Evolutionary conservation across 768 basidiomycete genomes (phyloP).

Genomic region (Lactifluus pinguis): DNA sequence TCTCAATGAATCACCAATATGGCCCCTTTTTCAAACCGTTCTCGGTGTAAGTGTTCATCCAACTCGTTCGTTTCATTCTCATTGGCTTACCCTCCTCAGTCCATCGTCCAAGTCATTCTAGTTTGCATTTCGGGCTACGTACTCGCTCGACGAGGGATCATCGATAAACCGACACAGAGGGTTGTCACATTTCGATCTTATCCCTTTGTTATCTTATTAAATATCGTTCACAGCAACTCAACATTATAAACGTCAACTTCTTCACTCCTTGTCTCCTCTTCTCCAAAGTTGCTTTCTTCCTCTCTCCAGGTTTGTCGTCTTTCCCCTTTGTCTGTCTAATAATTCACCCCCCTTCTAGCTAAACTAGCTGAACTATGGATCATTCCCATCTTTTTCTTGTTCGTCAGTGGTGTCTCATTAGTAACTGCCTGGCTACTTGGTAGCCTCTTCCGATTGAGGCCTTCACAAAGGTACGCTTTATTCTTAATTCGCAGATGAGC

Average conservation of each 20-base stretch:
- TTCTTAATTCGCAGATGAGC: not conserved
- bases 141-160: constrained; percentile 68
- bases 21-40: constrained; percentile 44
- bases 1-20: constrained; percentile 27
- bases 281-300: constrained; percentile 90
- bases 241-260: constrained; percentile 76
- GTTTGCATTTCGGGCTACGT: constrained; percentile 78
- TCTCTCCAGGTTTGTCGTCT: constrained; percentile 46
- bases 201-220: not conserved
- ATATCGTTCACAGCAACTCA: constrained; percentile 50
- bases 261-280: constrained; percentile 86
- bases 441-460: constrained; percentile 53
- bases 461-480: constrained; percentile 60
- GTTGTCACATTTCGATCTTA: constrained; percentile 31
- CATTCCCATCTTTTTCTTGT: constrained; percentile 75
- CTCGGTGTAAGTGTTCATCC: constrained; percentile 37
- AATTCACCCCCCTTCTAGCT: constrained; percentile 28
- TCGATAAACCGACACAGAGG: constrained; percentile 87
- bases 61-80: not conserved
- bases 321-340: not conserved
- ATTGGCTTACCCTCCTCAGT: constrained; percentile 36
- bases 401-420: constrained; percentile 70
- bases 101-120: constrained; percentile 82
- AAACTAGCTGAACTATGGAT: constrained; percentile 80
- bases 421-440: constrained; percentile 55